Conservation (phyloP, 2,329 filamentous ascomycete species). For the Ophiostoma populinum region DNA sequence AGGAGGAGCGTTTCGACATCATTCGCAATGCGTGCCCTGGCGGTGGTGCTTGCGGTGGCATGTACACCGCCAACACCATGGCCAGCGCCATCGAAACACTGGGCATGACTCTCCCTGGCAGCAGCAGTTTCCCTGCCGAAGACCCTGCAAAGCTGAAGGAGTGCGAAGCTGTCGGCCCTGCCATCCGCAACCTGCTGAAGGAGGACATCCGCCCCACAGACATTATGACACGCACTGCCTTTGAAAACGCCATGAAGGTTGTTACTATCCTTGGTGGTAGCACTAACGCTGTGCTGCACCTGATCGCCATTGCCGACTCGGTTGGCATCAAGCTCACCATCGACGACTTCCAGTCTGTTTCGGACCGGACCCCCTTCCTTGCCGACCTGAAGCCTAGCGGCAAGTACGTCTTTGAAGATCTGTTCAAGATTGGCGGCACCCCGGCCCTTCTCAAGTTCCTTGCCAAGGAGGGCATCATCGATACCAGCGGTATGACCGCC, state of each 20-base stretch:
- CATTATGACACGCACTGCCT: conserved; percentile 63
- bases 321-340: conserved; percentile 70
- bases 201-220: conserved; percentile 65
- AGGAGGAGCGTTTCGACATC: conserved; percentile 85
- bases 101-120: conserved; percentile 67
- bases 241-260: conserved; percentile 72
- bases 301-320: conserved; percentile 69
- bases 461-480: conserved; percentile 63
- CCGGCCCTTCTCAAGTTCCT: conserved; percentile 78
- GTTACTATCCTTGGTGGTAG: conserved; percentile 71
- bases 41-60: conserved; percentile 69
- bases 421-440: conserved; percentile 75
- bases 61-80: conserved; percentile 69
- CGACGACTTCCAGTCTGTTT: conserved; percentile 73
- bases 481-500: conserved; percentile 65
- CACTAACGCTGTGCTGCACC: conserved; percentile 71
- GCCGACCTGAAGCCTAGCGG: conserved; percentile 75
- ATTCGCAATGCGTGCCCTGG: conserved; percentile 83
- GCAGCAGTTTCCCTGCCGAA: conserved; percentile 64
- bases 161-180: conserved; percentile 53
- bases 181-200: conserved; percentile 56
- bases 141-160: conserved; percentile 54
- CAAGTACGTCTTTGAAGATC: conserved; percentile 70
- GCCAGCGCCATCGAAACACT: conserved; percentile 56
- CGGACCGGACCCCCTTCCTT: conserved; percentile 61